Evolutionary conservation across 2,329 filamentous ascomycete genomes (phyloP).

Genomic region (Xylogone sp.): DNA sequence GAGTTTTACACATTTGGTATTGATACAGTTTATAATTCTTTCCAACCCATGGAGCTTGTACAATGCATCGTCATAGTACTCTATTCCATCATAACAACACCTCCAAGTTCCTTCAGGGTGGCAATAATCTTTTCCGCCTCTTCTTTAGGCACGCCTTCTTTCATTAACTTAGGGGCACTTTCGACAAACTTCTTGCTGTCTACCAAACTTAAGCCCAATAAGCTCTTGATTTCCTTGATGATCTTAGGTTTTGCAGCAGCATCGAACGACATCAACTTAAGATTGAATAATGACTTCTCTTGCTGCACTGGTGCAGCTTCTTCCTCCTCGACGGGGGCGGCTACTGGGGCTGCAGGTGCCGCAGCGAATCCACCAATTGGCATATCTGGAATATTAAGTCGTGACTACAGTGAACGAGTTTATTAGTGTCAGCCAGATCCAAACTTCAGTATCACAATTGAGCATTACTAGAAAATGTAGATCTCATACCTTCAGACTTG

Average conservation of each 20-base stretch:
- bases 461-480: slow-evolving; percentile 3
- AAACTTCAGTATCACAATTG: not conserved
- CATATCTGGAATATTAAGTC: slow-evolving; percentile 96
- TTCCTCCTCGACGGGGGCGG: slow-evolving; percentile 72
- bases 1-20: slow-evolving; percentile 14
- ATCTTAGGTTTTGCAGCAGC: slow-evolving; percentile 91
- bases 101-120: slow-evolving; percentile 89
- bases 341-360: slow-evolving; percentile 53
- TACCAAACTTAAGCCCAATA: slow-evolving; percentile 92
- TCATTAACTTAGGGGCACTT: slow-evolving; percentile 96
- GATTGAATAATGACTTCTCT: slow-evolving; percentile 95
- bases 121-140: slow-evolving; percentile 98
- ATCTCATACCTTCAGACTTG: slow-evolving; percentile 78
- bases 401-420: slow-evolving; percentile 54
- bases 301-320: slow-evolving; percentile 84
- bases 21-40: slow-evolving; percentile 23
- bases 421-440: slow-evolving; percentile 11
- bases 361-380: slow-evolving; percentile 88
- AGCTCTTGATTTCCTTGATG: slow-evolving; percentile 98
- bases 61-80: slow-evolving; percentile 8
- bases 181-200: slow-evolving; percentile 99
- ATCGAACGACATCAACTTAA: slow-evolving; percentile 92
- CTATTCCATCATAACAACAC: slow-evolving; percentile 88
- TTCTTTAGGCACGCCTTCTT: slow-evolving; percentile 98
- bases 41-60: slow-evolving; percentile 16